These are phyloP conservation scores for Cordyceps tenuipes DNA, from an alignment of 2,329 filamentous ascomycete genomes.

Conservation along the genomic window DNA sequence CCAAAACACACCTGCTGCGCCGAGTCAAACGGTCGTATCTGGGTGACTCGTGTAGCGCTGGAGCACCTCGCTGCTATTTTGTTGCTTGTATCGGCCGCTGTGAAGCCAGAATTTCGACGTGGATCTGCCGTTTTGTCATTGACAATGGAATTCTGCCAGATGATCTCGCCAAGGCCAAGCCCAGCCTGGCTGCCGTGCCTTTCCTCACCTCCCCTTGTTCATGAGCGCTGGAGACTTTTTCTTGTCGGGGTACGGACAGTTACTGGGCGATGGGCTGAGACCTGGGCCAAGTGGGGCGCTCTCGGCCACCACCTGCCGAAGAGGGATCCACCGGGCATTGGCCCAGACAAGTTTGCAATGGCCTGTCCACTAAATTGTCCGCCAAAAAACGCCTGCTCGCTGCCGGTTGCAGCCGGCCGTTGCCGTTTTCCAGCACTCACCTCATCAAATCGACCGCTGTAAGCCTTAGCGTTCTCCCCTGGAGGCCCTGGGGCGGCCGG, in stretches of 20 bases:
- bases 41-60: too few relatives aligned
- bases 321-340: not conserved
- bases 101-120: too few relatives aligned
- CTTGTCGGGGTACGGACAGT: not conserved
- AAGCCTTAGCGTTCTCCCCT: not conserved
- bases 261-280: not conserved
- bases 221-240: too few relatives aligned
- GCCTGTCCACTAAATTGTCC: not conserved
- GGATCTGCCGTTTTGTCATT: too few relatives aligned
- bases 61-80: too few relatives aligned
- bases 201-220: too few relatives aligned
- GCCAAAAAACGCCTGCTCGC: not conserved
- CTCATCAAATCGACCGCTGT: not conserved
- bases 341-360: not conserved
- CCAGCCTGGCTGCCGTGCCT: not conserved
- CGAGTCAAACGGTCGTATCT: too few relatives aligned
- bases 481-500: not conserved
- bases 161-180: not conserved
- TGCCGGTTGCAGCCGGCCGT: not conserved
- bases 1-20: too few relatives aligned
- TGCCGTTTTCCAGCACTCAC: not conserved
- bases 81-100: not conserved
- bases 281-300: not conserved
- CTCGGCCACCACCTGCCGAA: slow-evolving; percentile 9
- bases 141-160: not conserved